These are phyloP conservation scores for Orbilia quercus DNA, from an alignment of 2,329 filamentous ascomycete species.

Conservation along the genomic window DNA sequence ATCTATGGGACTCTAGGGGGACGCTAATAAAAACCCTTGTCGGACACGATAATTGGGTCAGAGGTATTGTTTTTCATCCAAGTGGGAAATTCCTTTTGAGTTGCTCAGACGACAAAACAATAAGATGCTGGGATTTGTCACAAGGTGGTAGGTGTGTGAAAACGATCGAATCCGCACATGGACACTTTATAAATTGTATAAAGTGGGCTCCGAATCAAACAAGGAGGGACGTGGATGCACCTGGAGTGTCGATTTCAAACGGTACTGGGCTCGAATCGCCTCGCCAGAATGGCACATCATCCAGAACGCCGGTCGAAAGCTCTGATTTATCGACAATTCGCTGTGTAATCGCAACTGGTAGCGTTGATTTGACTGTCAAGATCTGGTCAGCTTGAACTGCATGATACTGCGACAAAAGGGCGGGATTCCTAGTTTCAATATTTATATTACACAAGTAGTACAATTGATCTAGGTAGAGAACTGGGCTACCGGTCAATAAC, in stretches of 20 bases:
- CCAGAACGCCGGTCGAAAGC: constrained; percentile 62
- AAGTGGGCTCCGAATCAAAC: constrained; percentile 84
- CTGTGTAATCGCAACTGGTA: constrained; percentile 87
- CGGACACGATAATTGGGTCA: constrained; percentile 95
- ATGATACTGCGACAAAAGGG: background rate
- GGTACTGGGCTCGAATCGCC: constrained; percentile 64
- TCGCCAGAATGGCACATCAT: constrained; percentile 67
- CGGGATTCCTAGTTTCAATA: background rate
- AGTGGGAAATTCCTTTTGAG: constrained; percentile 90
- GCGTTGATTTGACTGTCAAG: constrained; percentile 81
- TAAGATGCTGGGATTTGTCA: constrained; percentile 91
- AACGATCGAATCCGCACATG: constrained; percentile 79
- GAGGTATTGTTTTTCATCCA: constrained; percentile 86
- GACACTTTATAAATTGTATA: constrained; percentile 85
- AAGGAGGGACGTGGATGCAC: constrained; percentile 67
- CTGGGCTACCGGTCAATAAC: background rate
- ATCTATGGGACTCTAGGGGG: constrained; percentile 86
- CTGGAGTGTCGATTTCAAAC: constrained; percentile 63
- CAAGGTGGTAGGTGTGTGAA: constrained; percentile 93
- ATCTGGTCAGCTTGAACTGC: constrained; percentile 73
- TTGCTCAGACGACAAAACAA: constrained; percentile 87
- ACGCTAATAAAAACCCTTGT: constrained; percentile 83
- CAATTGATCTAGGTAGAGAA: too few relatives aligned
- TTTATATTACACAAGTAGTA: background rate
- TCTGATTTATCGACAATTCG: constrained; percentile 74